Conservation (phyloP, 768 basidiomycete species). For the Pholiota conissans region DNA sequence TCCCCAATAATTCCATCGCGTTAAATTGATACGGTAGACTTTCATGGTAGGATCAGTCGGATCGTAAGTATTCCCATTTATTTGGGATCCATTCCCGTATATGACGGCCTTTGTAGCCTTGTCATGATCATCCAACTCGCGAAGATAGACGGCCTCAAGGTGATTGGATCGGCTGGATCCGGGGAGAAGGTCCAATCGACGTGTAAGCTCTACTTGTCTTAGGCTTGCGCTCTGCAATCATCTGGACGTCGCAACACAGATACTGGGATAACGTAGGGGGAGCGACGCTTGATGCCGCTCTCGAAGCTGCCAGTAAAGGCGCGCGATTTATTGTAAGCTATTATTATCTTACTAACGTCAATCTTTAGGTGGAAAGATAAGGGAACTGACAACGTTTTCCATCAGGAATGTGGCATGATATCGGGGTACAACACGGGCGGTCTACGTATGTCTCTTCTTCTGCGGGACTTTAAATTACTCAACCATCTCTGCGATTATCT, state of each 20-base stretch:
- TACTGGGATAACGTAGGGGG: slow-evolving; percentile 66
- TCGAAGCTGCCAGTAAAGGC: slow-evolving; percentile 40
- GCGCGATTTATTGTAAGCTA: slow-evolving; percentile 52
- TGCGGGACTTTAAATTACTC: background rate
- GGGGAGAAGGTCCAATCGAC: slow-evolving; percentile 64
- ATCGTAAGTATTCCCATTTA: slow-evolving; percentile 40
- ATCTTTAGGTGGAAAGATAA: background rate
- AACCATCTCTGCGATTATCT: background rate
- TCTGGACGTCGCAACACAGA: slow-evolving; percentile 20
- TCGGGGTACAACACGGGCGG: slow-evolving; percentile 34
- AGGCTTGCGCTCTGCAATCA: background rate
- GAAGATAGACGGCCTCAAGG: slow-evolving; percentile 54
- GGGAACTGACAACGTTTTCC: background rate
- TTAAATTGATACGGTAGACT: background rate
- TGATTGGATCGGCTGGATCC: slow-evolving; percentile 70
- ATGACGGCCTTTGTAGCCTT: slow-evolving; percentile 25
- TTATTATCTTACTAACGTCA: background rate
- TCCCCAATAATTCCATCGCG: background rate
- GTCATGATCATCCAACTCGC: slow-evolving; percentile 56
- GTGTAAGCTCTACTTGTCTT: slow-evolving; percentile 23
- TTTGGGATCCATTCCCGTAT: background rate
- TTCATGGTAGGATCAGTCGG: slow-evolving; percentile 48
- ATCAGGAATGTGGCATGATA: slow-evolving; percentile 44
- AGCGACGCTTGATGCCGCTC: slow-evolving; percentile 54
- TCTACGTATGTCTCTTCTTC: slow-evolving; percentile 27